Conservation (phyloP, 805 yeast species). For the Candida quercuum region DNA sequence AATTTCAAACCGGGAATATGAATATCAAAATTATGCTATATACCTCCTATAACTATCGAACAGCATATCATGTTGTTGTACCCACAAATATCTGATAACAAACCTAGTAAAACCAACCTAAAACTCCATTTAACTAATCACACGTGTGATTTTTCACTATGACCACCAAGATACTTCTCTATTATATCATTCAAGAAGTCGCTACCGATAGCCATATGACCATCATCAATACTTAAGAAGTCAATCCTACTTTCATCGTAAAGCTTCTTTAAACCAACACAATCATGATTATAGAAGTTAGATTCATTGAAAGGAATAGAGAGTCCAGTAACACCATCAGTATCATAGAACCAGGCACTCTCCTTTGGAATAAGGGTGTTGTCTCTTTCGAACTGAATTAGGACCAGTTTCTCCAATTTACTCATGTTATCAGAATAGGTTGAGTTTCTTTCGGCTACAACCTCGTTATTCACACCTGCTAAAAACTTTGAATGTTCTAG, state of each 20-base stretch:
- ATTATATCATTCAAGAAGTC: conserved; percentile 41
- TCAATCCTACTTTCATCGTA: conserved; percentile 38
- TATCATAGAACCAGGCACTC: conserved; percentile 61
- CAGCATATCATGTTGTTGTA: too few species aligned
- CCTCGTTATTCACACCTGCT: conserved; percentile 66
- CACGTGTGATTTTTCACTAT: too few species aligned
- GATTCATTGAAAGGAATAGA: conserved; percentile 44
- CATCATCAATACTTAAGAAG: conserved; percentile 46
- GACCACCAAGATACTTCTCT: conserved; percentile 35
- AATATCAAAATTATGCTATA: too few species aligned
- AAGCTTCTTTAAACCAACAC: conserved; percentile 53
- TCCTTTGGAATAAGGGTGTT: conserved; percentile 70
- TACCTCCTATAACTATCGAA: too few species aligned
- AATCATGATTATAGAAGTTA: conserved; percentile 43
- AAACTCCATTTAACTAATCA: too few species aligned
- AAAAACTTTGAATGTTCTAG: conserved; percentile 51
- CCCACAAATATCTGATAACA: too few species aligned
- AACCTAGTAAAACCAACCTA: too few species aligned
- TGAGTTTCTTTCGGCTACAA: conserved; percentile 25
- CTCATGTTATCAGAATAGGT: conserved; percentile 40
- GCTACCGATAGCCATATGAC: conserved; percentile 63
- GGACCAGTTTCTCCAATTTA: conserved; percentile 45
- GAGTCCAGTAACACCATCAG: conserved; percentile 37
- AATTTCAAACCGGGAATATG: background rate
- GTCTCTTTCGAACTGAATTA: conserved; percentile 57